phyloP scores from a whole-genome alignment of 441 rosid genomes.

The Isatis lusitanica region DNA sequence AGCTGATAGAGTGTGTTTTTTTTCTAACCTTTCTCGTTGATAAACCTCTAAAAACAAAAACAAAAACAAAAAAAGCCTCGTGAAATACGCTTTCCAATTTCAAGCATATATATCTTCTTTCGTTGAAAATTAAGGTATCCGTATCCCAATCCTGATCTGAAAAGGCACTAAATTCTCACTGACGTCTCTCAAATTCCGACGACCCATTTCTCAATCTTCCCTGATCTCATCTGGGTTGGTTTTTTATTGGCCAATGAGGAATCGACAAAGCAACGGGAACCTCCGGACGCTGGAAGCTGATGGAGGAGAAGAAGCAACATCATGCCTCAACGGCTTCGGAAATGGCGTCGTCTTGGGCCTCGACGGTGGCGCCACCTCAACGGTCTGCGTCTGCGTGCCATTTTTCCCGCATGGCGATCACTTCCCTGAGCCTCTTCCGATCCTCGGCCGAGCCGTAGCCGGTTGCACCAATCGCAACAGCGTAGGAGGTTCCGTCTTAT shows the following conservation, averaged over 20 bases:
- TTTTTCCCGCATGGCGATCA: slow-evolving; percentile 15
- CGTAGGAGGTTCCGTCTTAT: slow-evolving; percentile 25
- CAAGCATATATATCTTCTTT: neutral
- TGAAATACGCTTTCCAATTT: neutral
- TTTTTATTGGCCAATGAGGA: slow-evolving; percentile 18
- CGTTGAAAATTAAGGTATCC: neutral
- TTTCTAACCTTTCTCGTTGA: neutral
- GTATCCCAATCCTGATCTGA: neutral
- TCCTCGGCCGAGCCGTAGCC: slow-evolving; percentile 34
- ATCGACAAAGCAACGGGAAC: slow-evolving; percentile 27
- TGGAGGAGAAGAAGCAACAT: neutral
- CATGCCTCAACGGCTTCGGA: slow-evolving; percentile 24
- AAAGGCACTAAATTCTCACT: slow-evolving; percentile 6
- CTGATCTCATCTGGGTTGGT: slow-evolving; percentile 31
- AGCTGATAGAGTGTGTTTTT: neutral
- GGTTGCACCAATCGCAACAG: slow-evolving; percentile 41
- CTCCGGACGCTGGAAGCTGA: neutral
- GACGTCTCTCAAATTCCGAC: neutral
- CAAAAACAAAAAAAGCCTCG: neutral
- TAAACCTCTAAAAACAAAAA: neutral
- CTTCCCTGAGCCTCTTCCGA: slow-evolving; percentile 33
- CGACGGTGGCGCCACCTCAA: slow-evolving; percentile 42
- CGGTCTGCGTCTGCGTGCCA: slow-evolving; percentile 44
- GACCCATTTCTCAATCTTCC: slow-evolving; percentile 19
- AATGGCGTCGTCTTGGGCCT: slow-evolving; percentile 37